Percentiles rank a stretch among this genome's conserved stretches.
Evolutionary conservation across 768 basidiomycete genomes (phyloP).

Genomic region (Phanerochaete sordida): DNA sequence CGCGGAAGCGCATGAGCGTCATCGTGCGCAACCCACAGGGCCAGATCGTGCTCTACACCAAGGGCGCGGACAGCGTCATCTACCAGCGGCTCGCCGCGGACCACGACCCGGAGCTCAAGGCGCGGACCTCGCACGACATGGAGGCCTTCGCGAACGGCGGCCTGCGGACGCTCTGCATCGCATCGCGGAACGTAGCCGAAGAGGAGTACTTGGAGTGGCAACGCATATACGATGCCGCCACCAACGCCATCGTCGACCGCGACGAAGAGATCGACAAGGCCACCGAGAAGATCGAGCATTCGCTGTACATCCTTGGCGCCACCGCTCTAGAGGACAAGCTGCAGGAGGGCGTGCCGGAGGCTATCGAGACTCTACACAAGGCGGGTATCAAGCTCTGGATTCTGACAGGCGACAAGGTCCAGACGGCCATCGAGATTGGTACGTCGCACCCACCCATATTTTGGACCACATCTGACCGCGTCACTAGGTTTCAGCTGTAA

Average conservation of each 20-base stretch:
- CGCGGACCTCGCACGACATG: conserved; percentile 81
- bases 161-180: conserved; percentile 86
- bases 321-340: conserved; percentile 97
- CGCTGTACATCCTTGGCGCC: conserved; percentile 82
- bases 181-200: conserved; percentile 73
- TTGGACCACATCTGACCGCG: background rate
- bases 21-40: conserved; percentile 85
- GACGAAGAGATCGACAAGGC: conserved; percentile 93
- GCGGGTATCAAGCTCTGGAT: conserved; percentile 99
- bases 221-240: conserved; percentile 78
- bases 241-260: conserved; percentile 67
- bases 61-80: conserved; percentile 96
- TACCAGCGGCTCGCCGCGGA: conserved; percentile 79
- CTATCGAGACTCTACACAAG: conserved; percentile 85
- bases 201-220: conserved; percentile 85
- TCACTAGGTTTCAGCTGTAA: conserved; percentile 81
- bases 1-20: conserved; percentile 95
- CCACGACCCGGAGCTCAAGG: conserved; percentile 72
- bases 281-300: conserved; percentile 78
- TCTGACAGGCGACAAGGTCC: conserved; percentile 93
- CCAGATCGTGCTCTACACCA: conserved; percentile 80
- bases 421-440: conserved; percentile 97
- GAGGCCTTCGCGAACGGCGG: conserved; percentile 93
- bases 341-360: conserved; percentile 95
- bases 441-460: conserved; percentile 5